Base-by-base conservation (phyloP, 169 alveolate species). In the Eimeria necatrix region DNA sequence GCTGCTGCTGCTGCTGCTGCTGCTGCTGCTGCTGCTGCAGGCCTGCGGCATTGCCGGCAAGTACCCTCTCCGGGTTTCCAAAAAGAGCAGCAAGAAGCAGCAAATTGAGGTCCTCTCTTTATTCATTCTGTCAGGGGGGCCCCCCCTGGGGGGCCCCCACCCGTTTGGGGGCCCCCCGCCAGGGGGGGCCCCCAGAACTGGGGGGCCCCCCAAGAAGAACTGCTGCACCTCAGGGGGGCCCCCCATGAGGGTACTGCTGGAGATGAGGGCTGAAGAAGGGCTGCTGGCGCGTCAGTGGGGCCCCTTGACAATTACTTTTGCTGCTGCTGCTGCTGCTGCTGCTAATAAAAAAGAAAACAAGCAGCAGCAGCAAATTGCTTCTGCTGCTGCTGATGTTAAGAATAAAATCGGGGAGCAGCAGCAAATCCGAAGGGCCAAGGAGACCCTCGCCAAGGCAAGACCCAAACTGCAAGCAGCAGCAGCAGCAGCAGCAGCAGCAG, bases 221-320 rank as follows among this genome's bases (percentile, higher is more conserved):
- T 32, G 41, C 41, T 32, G 41, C 2, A 0, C 41, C 41, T 32
- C 41, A 2, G 41, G 41, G 41, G 41, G 41, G 41, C 41, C 41
- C 41, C 41, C 41, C 41, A 32, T 32, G 41, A 68, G n/a, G 78
- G 78, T 68, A 24, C 78, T 68, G 32, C 32, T 68, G 78, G 78
- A 68, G 32, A 68, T 68, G 78, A 14, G 78, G 2, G 78, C 46
- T n/a, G 12, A 16, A 14, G 78, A 68, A n/a, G 78, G 78, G 41
- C 78, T 68, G 41, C 78, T 68, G n/a, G 78, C 78, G 14, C 12
- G 78, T 7, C 78, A 68, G 78, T 68, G 78, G 78, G 78, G 78
- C 41, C 78, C 78, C 78, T 24, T 68, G 78, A 68, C 78, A 8
- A 24, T 68, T 24, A 68, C n/a, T n/a, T 68, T 16, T 16, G 78